These are phyloP conservation scores for Chenopodium album DNA, from an alignment of 148 eudicot species.

Conservation along the genomic window DNA sequence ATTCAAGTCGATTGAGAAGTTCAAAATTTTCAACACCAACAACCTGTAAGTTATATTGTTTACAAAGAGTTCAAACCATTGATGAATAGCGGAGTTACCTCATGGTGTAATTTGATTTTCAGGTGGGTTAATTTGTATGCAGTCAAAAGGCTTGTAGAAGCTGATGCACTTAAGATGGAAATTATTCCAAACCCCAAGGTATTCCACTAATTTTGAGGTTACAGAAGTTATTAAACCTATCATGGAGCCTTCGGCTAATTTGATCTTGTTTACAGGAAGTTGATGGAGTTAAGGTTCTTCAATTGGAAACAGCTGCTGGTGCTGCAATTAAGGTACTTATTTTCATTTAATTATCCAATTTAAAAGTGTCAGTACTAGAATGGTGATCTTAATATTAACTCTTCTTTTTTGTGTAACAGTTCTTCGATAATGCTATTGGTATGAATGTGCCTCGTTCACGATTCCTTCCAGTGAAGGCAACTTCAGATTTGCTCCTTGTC, in stretches of 20 bases:
- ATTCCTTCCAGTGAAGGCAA: conserved; percentile 98
- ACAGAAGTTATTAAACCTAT: not conserved
- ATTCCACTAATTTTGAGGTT: conserved; percentile 9
- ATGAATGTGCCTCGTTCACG: conserved; percentile 93
- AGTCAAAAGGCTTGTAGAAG: conserved; percentile 86
- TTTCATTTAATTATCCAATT: conserved; percentile 1
- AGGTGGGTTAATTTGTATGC: conserved; percentile 97
- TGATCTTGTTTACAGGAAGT: conserved; percentile 66
- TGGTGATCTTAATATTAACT: not conserved
- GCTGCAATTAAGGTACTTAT: conserved; percentile 86
- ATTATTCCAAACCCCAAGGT: conserved; percentile 99
- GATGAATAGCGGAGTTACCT: not conserved
- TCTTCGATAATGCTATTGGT: conserved; percentile 86
- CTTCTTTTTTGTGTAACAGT: conserved; percentile 38
- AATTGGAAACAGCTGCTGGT: conserved; percentile 98
- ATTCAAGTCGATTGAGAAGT: conserved; percentile 97
- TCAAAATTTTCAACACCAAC: conserved; percentile 99
- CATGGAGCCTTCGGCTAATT: conserved; percentile 2
- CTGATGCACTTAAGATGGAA: conserved; percentile 92
- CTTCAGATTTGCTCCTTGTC: conserved; percentile 97
- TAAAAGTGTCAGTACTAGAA: not conserved
- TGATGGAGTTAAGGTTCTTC: conserved; percentile 93
- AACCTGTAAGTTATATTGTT: conserved; percentile 63
- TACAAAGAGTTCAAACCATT: not conserved
- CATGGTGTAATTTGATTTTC: conserved; percentile 18